Evolutionary conservation across 2,329 filamentous ascomycete genomes (phyloP).

Genomic region (Pezicula radicicola): DNA sequence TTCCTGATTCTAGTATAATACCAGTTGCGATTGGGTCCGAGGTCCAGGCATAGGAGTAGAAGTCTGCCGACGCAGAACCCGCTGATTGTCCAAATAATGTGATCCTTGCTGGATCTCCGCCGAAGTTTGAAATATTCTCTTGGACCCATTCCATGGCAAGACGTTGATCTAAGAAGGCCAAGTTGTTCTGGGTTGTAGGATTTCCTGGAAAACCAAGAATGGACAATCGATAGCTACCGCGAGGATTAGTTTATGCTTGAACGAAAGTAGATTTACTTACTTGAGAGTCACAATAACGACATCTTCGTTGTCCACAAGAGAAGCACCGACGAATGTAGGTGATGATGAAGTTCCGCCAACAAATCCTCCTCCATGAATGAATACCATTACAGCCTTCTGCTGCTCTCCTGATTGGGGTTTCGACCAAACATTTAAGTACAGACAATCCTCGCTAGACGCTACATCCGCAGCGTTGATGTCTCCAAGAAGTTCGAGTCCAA

Average conservation of each 20-base stretch:
- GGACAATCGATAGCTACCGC: conserved; percentile 14
- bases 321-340: conserved; percentile 37
- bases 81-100: conserved; percentile 24
- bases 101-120: conserved; percentile 43
- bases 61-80: conserved; percentile 20
- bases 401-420: conserved; percentile 22
- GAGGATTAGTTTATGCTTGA: neutral
- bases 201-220: conserved; percentile 19
- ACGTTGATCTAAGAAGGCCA: conserved; percentile 59
- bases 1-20: conserved; percentile 19
- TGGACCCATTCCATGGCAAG: conserved; percentile 55
- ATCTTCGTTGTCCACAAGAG: conserved; percentile 38
- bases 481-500: conserved; percentile 13
- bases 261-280: conserved; percentile 26
- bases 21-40: conserved; percentile 21
- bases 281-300: conserved; percentile 42
- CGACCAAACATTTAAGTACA: conserved; percentile 34
- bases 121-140: conserved; percentile 53
- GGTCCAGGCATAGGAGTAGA: conserved; percentile 16
- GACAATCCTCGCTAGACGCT: conserved; percentile 30
- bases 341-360: conserved; percentile 32
- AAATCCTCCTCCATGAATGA: conserved; percentile 40
- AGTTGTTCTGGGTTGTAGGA: conserved; percentile 8
- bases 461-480: neutral
- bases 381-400: conserved; percentile 39